Evolutionary conservation across 495 filamentous ascomycete species (phyloP).

Genomic region (Penicillium chermesinum): DNA sequence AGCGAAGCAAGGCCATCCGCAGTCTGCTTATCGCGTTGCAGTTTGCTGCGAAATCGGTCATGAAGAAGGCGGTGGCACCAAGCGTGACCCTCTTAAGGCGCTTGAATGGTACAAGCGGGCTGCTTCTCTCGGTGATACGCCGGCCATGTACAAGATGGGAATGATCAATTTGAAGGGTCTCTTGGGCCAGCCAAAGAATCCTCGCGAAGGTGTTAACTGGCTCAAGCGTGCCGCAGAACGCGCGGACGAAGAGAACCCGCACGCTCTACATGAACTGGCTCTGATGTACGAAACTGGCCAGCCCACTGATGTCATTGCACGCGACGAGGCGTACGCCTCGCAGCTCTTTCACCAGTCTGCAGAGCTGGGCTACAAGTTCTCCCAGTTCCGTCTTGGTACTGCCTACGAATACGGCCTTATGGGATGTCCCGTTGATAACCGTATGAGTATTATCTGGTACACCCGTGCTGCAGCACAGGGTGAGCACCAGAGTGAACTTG

Average conservation of each 20-base stretch:
- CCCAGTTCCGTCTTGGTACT: slow-evolving; percentile 81
- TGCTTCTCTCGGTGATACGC: slow-evolving; percentile 79
- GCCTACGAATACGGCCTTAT: slow-evolving; percentile 87
- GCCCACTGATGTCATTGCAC: slow-evolving; percentile 63
- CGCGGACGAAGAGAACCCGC: slow-evolving; percentile 85
- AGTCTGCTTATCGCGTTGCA: slow-evolving; percentile 87
- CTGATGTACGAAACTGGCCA: slow-evolving; percentile 73
- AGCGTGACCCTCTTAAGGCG: slow-evolving; percentile 84
- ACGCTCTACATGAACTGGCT: slow-evolving; percentile 89
- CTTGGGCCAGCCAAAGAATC: slow-evolving; percentile 81
- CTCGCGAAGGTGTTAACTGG: slow-evolving; percentile 81
- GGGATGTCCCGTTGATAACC: slow-evolving; percentile 74
- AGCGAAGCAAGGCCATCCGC: slow-evolving; percentile 79
- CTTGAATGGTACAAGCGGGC: slow-evolving; percentile 98
- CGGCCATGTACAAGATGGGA: slow-evolving; percentile 97
- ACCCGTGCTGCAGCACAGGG: slow-evolving; percentile 85
- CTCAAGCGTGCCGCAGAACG: slow-evolving; percentile 88
- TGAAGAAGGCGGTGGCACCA: slow-evolving; percentile 87
- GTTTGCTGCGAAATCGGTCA: slow-evolving; percentile 97
- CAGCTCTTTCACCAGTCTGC: slow-evolving; percentile 83
- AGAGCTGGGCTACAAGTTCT: slow-evolving; percentile 88
- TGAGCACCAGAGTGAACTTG: slow-evolving; percentile 90
- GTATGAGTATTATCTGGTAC: slow-evolving; percentile 87
- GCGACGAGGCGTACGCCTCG: slow-evolving; percentile 73
- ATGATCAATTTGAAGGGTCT: slow-evolving; percentile 92